phyloP scores from a whole-genome alignment of 495 filamentous ascomycete genomes.

The Amorphotheca resinae region DNA sequence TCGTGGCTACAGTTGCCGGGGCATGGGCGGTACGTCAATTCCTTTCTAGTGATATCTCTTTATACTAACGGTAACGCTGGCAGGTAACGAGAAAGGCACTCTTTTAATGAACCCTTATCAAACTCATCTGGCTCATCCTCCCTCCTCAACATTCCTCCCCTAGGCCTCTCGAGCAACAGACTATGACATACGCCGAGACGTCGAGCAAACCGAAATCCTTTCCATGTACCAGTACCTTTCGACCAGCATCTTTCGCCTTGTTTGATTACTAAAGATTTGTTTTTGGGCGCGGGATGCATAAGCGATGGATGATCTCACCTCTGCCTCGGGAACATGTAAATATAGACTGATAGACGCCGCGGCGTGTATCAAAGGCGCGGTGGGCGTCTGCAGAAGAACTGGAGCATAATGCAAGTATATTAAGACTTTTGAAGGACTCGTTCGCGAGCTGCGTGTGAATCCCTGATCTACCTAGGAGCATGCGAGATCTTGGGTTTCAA shows the following conservation, averaged over 20 bases:
- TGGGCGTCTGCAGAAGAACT: slow-evolving; percentile 3
- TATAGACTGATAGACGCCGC: slow-evolving; percentile 14
- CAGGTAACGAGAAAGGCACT: slow-evolving; percentile 47
- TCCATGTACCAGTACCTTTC: slow-evolving; percentile 19
- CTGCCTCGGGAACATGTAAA: slow-evolving; percentile 18
- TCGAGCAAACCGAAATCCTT: slow-evolving; percentile 2
- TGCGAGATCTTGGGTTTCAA: no score
- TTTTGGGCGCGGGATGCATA: slow-evolving; percentile 17
- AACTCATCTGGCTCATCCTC: background rate
- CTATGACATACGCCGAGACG: background rate
- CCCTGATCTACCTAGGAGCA: no score
- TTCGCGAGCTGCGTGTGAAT: no score
- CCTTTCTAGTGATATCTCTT: background rate
- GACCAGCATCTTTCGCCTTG: slow-evolving; percentile 13
- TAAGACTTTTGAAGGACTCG: background rate
- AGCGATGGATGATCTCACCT: slow-evolving; percentile 24
- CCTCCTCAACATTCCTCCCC: background rate
- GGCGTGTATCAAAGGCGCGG: slow-evolving; percentile 14
- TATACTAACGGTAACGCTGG: slow-evolving; percentile 23
- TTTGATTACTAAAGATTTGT: slow-evolving; percentile 18
- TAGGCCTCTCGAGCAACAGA: background rate
- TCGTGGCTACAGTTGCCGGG: slow-evolving; percentile 76
- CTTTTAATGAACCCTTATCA: slow-evolving; percentile 27
- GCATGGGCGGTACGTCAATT: slow-evolving; percentile 66
- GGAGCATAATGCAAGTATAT: slow-evolving; percentile 9